phyloP scores from a whole-genome alignment of 2,329 filamentous ascomycete species.

The Nemania sp. region DNA sequence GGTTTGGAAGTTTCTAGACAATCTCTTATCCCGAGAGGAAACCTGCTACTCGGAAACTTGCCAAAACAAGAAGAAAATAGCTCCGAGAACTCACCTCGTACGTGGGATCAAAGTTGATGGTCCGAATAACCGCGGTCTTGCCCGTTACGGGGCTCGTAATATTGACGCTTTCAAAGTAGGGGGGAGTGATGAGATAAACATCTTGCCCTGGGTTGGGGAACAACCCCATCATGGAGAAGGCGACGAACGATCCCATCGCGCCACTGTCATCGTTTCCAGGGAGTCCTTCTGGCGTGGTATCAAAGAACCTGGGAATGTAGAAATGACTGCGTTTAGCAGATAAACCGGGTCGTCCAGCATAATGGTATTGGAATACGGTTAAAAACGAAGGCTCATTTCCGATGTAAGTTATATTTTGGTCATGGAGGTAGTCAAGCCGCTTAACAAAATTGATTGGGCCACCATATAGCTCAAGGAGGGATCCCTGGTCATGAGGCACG shows the following conservation, averaged over 20 bases:
- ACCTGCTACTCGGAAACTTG: no score
- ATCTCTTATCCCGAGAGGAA: no score
- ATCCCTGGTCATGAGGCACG: conserved; percentile 65
- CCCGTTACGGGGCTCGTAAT: conserved; percentile 69
- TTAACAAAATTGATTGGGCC: conserved; percentile 67
- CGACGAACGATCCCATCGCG: conserved; percentile 76
- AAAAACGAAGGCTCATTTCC: conserved; percentile 65
- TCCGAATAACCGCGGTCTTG: conserved; percentile 69
- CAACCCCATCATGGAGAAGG: conserved; percentile 76
- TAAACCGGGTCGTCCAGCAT: conserved; percentile 71
- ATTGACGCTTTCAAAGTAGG: conserved; percentile 72
- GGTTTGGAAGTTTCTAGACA: no score
- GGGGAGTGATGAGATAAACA: conserved; percentile 77
- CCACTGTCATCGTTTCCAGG: conserved; percentile 79
- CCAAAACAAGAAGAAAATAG: no score
- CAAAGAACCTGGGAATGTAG: conserved; percentile 75
- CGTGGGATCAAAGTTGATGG: conserved; percentile 69
- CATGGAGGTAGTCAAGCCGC: conserved; percentile 74
- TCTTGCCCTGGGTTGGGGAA: conserved; percentile 77
- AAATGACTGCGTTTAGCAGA: conserved; percentile 67
- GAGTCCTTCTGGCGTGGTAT: conserved; percentile 68
- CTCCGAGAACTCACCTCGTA: no score
- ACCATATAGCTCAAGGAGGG: conserved; percentile 70
- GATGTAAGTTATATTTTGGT: conserved; percentile 73
- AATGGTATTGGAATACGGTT: conserved; percentile 75